Evolutionary conservation across 805 yeast species (phyloP), one percentile per base, ranked within the genome.

Genomic region (Monosporozyma unispora): DNA sequence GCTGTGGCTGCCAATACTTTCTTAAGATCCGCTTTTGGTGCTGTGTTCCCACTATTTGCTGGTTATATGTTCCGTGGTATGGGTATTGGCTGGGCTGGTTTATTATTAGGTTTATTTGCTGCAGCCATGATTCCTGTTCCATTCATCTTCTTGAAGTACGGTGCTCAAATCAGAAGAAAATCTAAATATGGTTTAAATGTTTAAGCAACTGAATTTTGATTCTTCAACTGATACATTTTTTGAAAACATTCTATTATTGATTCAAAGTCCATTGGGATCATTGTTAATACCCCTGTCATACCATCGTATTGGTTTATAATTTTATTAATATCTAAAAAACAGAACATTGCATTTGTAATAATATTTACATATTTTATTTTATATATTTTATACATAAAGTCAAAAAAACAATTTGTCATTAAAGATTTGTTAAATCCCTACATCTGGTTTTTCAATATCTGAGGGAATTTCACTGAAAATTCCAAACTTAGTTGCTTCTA

Each of bases 21-120:
- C 59, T 63, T 84, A 61, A 78, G 93, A 68, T 78, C 86, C 2
- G 69, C 72, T 0, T 79, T 81, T 54, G 91, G 86, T 47, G 85
- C 83, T 23, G 80, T 79, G 0, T 81, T 80, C 75, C 88, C 88
- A 40, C 69, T 86, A 48, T 86, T 86, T 61, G 85, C 88, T 1
- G 68, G 74, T 3, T 81, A 76, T 55, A 82, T 87, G 90, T 84
- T 85, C 66, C 64, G 70, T 25, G 73, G 72, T 50, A 74, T 86
- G 78, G 85, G 87, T 35, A 74, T 74, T 29, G 80, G 84, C 57
- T 86, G 91, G 90, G 91, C 93, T 1, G 89, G 90, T 50, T 70
- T 86, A 27, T 62, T 86, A 23, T 61, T 87, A 39, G 89, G 89
- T 14, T 71, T 81, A 48, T 70, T 86, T 48, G 80, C 82, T 0